phyloP scores from a whole-genome alignment of 306 rosid species.

The Begonia peltatifolia region DNA sequence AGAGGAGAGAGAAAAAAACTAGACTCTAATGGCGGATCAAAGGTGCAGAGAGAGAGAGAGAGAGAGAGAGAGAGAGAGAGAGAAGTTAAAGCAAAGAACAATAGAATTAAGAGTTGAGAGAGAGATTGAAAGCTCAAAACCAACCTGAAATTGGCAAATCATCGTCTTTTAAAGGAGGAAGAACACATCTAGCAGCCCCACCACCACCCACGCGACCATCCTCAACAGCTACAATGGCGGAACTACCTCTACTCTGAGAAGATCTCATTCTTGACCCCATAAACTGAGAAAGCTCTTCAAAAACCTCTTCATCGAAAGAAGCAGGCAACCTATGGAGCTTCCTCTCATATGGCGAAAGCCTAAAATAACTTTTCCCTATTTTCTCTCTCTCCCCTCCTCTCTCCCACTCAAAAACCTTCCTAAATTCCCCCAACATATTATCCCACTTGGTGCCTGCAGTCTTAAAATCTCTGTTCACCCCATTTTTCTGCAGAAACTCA shows the following conservation, averaged over 20 bases:
- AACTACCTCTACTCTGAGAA: slow-evolving; percentile 29
- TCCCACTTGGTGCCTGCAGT: slow-evolving; percentile 98
- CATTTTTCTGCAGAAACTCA: slow-evolving; percentile 57
- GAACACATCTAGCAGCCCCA: slow-evolving; percentile 18
- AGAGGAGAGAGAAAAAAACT: no score
- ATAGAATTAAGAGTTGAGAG: no score
- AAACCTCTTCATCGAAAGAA: slow-evolving; percentile 92
- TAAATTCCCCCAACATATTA: slow-evolving; percentile 89
- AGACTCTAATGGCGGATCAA: no score
- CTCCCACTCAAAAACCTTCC: slow-evolving; percentile 98
- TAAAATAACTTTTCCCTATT: slow-evolving; percentile 77
- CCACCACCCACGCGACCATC: slow-evolving; percentile 8
- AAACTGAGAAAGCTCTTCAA: slow-evolving; percentile 82
- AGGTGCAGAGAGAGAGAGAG: no score
- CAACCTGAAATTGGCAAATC: slow-evolving; percentile 44
- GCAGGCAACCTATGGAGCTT: slow-evolving; percentile 87
- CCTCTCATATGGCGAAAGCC: slow-evolving; percentile 93
- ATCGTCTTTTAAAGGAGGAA: slow-evolving; percentile 52
- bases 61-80: no score
- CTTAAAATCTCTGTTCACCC: slow-evolving; percentile 67
- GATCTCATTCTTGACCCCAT: slow-evolving; percentile 78
- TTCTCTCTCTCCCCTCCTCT: slow-evolving; percentile 57
- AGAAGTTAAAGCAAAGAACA: no score
- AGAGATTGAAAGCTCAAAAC: no score
- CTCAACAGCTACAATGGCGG: slow-evolving; percentile 18